Conservation (phyloP, 495 filamentous ascomycete genomes). For the Daldinia grandis region DNA sequence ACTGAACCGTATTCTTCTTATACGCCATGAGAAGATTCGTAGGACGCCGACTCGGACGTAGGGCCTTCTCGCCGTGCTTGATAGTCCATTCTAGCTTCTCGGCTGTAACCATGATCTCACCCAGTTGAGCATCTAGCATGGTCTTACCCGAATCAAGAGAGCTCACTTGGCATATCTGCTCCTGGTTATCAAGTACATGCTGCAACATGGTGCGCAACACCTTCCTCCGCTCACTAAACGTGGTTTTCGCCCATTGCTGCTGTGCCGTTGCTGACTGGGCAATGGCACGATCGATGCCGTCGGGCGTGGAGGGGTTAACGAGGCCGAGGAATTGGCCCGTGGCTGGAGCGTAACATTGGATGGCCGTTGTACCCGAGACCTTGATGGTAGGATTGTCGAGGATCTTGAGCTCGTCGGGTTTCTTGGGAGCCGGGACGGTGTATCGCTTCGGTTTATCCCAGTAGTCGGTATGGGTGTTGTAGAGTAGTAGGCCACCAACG, state of each 20-base stretch:
- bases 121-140: slow-evolving; percentile 88
- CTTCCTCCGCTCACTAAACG: slow-evolving; percentile 77
- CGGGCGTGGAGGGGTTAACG: slow-evolving; percentile 78
- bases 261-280: slow-evolving; percentile 79
- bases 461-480: slow-evolving; percentile 40
- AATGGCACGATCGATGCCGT: slow-evolving; percentile 83
- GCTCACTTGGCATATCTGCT: slow-evolving; percentile 82
- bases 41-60: slow-evolving; percentile 75
- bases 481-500: slow-evolving; percentile 43
- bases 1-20: slow-evolving; percentile 89
- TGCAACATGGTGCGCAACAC: slow-evolving; percentile 85
- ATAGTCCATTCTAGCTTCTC: slow-evolving; percentile 97
- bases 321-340: slow-evolving; percentile 83
- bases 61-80: slow-evolving; percentile 84
- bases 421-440: slow-evolving; percentile 50
- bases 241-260: slow-evolving; percentile 79
- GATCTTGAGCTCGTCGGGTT: slow-evolving; percentile 61
- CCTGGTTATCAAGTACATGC: slow-evolving; percentile 88
- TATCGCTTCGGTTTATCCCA: slow-evolving; percentile 51
- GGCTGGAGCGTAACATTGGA: slow-evolving; percentile 91
- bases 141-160: slow-evolving; percentile 98
- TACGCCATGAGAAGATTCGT: slow-evolving; percentile 92
- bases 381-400: slow-evolving; percentile 69
- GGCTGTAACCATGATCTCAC: slow-evolving; percentile 90
- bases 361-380: slow-evolving; percentile 63